Evolutionary conservation across 495 filamentous ascomycete species (phyloP), one percentile per base, ranked within the genome.

Genomic region (Diplogelasinospora grovesii): DNA sequence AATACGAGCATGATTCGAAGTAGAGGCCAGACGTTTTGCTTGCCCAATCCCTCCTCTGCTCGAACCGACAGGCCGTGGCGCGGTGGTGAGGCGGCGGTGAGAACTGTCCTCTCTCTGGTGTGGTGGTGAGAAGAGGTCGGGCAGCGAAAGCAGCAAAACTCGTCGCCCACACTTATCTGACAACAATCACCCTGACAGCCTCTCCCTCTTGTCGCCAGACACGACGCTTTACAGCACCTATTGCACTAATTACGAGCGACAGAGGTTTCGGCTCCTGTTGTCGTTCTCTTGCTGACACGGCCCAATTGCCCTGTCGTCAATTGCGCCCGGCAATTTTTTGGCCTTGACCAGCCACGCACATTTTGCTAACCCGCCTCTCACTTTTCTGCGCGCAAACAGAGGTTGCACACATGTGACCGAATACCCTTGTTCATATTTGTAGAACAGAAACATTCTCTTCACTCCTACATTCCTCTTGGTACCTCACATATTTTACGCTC

Each of bases 261-360:
- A 26, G 44, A 33, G 21, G 11, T 20, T 28, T 22, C 24, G 26
- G 29, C 22, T 32, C 20, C n/a, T 36, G n/a, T 20, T 42, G 5
- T 24, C 19, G 40, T 23, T 9, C 25, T 37, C 33, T n/a, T 14
- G 31, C 45, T 29, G 27, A 39, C 4, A 36, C 8, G 8, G 11
- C 20, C 19, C 44, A 40, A 41, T 41, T 41, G 28, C 30, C 31
- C 32, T 38, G 35, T 25, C 23, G 9, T 18, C 10, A 30, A 31
- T 41, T 34, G 22, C 14, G 26, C 46, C 27, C 18, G 35, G 33
- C 28, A 28, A 45, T 43, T 48, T 41, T 54, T 18, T 41, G 32
- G 27, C 52, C 38, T 26, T 35, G 24, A 47, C 53, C 53, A 53
- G 50, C 53, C 53, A 57, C 53, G 44, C 44, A 44, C 39, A 54